A percentile compares a stretch with the other conserved stretches of the same genome.
Evolutionary conservation across 1,139 yeast species (phyloP).

Genomic region (Candida sojae): DNA sequence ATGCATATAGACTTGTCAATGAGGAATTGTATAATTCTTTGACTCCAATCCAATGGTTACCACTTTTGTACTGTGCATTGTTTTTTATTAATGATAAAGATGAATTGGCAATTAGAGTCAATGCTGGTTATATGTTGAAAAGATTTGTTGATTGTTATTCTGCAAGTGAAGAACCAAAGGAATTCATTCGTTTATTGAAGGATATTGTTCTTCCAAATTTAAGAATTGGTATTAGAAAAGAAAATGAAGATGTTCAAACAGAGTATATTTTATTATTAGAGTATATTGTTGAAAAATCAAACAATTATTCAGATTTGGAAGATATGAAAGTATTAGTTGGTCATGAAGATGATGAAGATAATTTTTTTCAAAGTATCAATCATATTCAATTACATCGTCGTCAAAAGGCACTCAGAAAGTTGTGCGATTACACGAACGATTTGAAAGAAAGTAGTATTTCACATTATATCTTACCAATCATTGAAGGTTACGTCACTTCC

Average conservation of each 20-base stretch:
- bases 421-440: constrained; percentile 40
- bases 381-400: constrained; percentile 89
- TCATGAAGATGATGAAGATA: constrained; percentile 74
- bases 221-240: constrained; percentile 66
- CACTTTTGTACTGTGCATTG: constrained; percentile 67
- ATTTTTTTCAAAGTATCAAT: constrained; percentile 76
- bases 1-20: constrained; percentile 66
- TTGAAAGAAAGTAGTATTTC: constrained; percentile 65
- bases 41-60: constrained; percentile 71
- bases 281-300: constrained; percentile 56
- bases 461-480: constrained; percentile 79
- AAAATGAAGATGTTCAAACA: constrained; percentile 61
- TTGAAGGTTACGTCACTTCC: constrained; percentile 73
- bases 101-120: constrained; percentile 80
- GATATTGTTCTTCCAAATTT: constrained; percentile 65
- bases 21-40: constrained; percentile 51
- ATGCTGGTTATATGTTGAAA: constrained; percentile 66
- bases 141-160: constrained; percentile 66
- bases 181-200: constrained; percentile 49
- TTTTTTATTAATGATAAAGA: constrained; percentile 75
- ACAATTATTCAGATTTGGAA: constrained; percentile 53
- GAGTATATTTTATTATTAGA: constrained; percentile 72
- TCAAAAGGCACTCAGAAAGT: constrained; percentile 73
- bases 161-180: constrained; percentile 28
- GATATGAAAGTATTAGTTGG: constrained; percentile 66